These are phyloP conservation scores for Kodamaea arcana DNA, from an alignment of 1,139 yeast species.

Conservation along the genomic window DNA sequence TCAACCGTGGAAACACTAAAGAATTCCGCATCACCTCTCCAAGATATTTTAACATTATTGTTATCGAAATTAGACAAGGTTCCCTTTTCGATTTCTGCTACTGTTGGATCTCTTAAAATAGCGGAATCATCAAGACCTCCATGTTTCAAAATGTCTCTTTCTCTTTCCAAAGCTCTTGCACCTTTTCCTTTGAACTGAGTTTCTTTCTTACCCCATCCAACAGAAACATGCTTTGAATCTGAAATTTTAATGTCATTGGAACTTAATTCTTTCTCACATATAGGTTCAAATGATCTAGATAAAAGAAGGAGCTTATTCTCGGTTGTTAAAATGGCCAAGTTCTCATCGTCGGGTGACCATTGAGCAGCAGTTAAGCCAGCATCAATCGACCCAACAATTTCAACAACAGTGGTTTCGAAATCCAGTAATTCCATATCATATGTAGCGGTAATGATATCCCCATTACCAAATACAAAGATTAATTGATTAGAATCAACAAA, in stretches of 20 bases:
- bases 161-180: constrained; percentile 75
- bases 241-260: constrained; percentile 58
- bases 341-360: constrained; percentile 94
- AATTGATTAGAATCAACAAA: constrained; percentile 63
- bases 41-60: constrained; percentile 50
- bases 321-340: constrained; percentile 63
- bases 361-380: constrained; percentile 66
- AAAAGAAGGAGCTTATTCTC: constrained; percentile 62
- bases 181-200: constrained; percentile 97
- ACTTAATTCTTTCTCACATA: constrained; percentile 58
- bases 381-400: constrained; percentile 84
- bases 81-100: constrained; percentile 71
- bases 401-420: constrained; percentile 52
- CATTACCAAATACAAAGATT: constrained; percentile 58
- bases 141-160: constrained; percentile 52
- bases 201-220: constrained; percentile 98
- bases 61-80: constrained; percentile 52
- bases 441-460: constrained; percentile 67
- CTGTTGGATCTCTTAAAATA: constrained; percentile 84
- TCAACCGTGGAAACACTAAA: constrained; percentile 70
- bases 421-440: constrained; percentile 51
- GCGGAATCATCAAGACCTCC: constrained; percentile 59
- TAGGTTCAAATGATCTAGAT: constrained; percentile 76
- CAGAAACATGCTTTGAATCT: constrained; percentile 82
- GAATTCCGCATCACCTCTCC: constrained; percentile 95